Evolutionary conservation across 805 yeast species (phyloP), one percentile per base, ranked within the genome.

Genomic region (Hanseniaspora hatyaiensis): DNA sequence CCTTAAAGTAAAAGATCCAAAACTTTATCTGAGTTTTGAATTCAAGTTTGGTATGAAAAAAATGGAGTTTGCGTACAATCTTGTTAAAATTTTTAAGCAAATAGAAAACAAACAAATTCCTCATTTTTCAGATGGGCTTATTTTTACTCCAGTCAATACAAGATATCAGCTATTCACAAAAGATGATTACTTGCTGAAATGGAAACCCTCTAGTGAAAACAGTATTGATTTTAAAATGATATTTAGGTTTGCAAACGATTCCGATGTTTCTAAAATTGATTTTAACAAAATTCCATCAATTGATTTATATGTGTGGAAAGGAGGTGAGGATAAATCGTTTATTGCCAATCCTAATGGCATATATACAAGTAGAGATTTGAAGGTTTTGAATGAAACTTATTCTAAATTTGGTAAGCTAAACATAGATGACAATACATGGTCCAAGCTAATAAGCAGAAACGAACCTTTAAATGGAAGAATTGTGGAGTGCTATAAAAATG

Each of bases 131-230:
- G 99, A 92, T 65, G 99, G 99, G 1, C 71, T 92, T 23, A 85
- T 92, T 51, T 84, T 87, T 62, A 92, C 99, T 1, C 85, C 95
- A 53, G 82, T 94, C 37, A 85, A 78, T 46, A 76, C 89, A 1
- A 94, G 95, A 0, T 92, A 92, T 64, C 70, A 76, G 2, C 77
- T 80, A 52, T 97, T 97, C 12, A 60, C 61, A 8, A 89, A 97
- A 1, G 97, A 92, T 62, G 72, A 77, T 0, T 76, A 86, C 6
- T 68, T 92, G 42, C 66, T 92, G 48, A 92, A 94, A 64, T 92
- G 99, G 99, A 92, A 92, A 59, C 97, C 98, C 2, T 85, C 94
- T 11, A 84, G 84, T 52, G 98, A 89, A 62, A 94, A 92, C 57
- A 82, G 96, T 0, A 76, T 94, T 37, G 99, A 92, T 64, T 92